Evolutionary conservation across 177 flowering plant genomes (phyloP).

Genomic region (Vitis hybrid): DNA sequence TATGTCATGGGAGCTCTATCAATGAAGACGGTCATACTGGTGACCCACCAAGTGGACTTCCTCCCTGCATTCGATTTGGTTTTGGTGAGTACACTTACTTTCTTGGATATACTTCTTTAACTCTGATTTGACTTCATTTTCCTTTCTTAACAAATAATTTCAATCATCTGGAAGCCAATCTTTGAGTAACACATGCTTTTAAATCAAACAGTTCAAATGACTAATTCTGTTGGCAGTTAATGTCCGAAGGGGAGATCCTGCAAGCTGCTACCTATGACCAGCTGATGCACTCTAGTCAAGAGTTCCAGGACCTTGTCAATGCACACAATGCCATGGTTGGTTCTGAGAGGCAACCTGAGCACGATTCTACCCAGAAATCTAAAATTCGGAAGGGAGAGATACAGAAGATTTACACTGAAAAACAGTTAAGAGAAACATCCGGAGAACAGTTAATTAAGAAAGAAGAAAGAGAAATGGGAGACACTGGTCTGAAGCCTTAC

Average conservation of each 20-base stretch:
- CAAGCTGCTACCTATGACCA: slow-evolving; percentile 40
- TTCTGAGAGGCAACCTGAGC: slow-evolving; percentile 29
- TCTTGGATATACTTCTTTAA: not conserved
- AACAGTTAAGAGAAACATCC: slow-evolving; percentile 17
- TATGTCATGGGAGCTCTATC: slow-evolving; percentile 59
- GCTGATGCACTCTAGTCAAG: slow-evolving; percentile 40
- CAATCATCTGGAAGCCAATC: no score
- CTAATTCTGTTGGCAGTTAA: slow-evolving; percentile 35
- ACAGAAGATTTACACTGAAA: slow-evolving; percentile 12
- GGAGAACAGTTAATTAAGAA: slow-evolving; percentile 62
- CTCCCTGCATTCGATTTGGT: slow-evolving; percentile 60
- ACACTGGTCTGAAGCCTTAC: slow-evolving; percentile 63
- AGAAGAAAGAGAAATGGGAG: slow-evolving; percentile 75
- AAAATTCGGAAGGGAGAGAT: slow-evolving; percentile 26
- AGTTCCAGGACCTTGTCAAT: slow-evolving; percentile 59
- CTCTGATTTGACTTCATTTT: not conserved
- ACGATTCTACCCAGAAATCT: slow-evolving; percentile 16
- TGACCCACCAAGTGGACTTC: slow-evolving; percentile 85
- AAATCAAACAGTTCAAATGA: not conserved
- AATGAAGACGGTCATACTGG: slow-evolving; percentile 66
- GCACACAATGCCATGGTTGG: slow-evolving; percentile 59
- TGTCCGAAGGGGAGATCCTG: slow-evolving; percentile 54
- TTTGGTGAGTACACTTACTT: slow-evolving; percentile 45
- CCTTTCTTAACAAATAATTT: not conserved
- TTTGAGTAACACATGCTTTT: no score